phyloP scores from a whole-genome alignment of 2,329 filamentous ascomycete species.

The Mollisia scopiformis region DNA sequence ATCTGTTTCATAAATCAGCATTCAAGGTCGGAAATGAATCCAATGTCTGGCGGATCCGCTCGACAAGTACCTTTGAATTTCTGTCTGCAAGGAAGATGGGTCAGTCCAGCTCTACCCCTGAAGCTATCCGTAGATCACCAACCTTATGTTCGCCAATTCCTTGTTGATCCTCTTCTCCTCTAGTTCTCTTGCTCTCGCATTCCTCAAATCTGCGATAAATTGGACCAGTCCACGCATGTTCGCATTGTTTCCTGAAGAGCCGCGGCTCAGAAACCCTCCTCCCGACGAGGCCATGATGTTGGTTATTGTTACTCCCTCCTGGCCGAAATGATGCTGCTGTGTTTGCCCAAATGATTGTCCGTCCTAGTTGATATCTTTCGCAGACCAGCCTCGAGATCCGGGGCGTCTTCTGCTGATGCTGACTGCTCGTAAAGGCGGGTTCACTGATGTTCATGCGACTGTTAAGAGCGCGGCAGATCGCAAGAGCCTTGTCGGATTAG shows the following conservation, averaged over 20 bases:
- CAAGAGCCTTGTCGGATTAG: constrained; percentile 26
- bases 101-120: constrained; percentile 24
- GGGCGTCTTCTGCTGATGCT: neutral
- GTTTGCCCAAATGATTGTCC: neutral
- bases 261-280: constrained; percentile 65
- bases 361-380: neutral
- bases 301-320: neutral
- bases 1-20: constrained; percentile 49
- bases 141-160: constrained; percentile 95
- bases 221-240: constrained; percentile 88
- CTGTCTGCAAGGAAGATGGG: constrained; percentile 55
- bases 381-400: neutral
- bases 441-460: neutral
- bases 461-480: constrained; percentile 9
- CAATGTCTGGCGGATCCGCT: neutral
- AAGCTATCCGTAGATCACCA: constrained; percentile 35
- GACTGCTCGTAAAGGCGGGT: constrained; percentile 7
- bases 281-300: constrained; percentile 35
- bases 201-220: constrained; percentile 96
- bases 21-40: neutral
- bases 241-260: constrained; percentile 60
- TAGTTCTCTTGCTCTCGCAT: constrained; percentile 90
- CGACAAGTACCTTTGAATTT: constrained; percentile 79
- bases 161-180: constrained; percentile 99
- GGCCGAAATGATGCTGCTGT: neutral